Percentiles rank a stretch among this genome's conserved stretches.
These are phyloP conservation scores for Aspergillus transmontanensis DNA, from an alignment of 2,329 filamentous ascomycete genomes.

Conservation along the genomic window DNA sequence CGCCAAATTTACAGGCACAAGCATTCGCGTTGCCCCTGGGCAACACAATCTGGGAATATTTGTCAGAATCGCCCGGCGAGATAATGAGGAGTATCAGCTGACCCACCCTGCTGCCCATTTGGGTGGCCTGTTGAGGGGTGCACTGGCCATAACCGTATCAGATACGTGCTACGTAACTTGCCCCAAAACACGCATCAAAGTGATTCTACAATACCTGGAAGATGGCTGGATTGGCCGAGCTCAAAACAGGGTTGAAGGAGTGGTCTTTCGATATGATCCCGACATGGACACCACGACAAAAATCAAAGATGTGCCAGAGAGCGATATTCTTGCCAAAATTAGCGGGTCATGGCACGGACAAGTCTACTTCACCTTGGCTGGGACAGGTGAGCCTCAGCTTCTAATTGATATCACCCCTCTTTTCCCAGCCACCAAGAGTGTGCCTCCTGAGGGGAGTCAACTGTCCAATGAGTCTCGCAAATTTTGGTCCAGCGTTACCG, in stretches of 20 bases:
- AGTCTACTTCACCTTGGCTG: slow-evolving; percentile 60
- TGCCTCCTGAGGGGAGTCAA: slow-evolving; percentile 77
- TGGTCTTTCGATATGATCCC: slow-evolving; percentile 88
- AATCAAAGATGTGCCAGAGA: slow-evolving; percentile 83
- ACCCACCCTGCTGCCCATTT: slow-evolving; percentile 93
- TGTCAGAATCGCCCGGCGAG: slow-evolving; percentile 76
- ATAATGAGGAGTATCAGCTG: slow-evolving; percentile 90
- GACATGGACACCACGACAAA: slow-evolving; percentile 77
- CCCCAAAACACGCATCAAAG: slow-evolving; percentile 86
- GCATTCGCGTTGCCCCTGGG: slow-evolving; percentile 85
- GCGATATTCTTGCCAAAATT: slow-evolving; percentile 79
- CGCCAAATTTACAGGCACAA: slow-evolving; percentile 96
- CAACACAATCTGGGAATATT: slow-evolving; percentile 96
- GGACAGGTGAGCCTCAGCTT: slow-evolving; percentile 59
- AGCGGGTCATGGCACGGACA: slow-evolving; percentile 83
- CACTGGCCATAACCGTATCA: slow-evolving; percentile 86
- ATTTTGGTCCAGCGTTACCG: slow-evolving; percentile 85
- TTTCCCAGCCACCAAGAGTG: slow-evolving; percentile 72
- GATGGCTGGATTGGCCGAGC: slow-evolving; percentile 92
- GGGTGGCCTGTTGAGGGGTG: slow-evolving; percentile 81
- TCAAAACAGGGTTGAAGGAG: slow-evolving; percentile 87
- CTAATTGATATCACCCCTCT: slow-evolving; percentile 90
- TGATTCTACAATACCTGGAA: slow-evolving; percentile 88
- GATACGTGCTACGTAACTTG: slow-evolving; percentile 89
- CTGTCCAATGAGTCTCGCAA: slow-evolving; percentile 85